Evolutionary conservation across 257 asterid species (phyloP).

Genomic region (Petunia secreta): DNA sequence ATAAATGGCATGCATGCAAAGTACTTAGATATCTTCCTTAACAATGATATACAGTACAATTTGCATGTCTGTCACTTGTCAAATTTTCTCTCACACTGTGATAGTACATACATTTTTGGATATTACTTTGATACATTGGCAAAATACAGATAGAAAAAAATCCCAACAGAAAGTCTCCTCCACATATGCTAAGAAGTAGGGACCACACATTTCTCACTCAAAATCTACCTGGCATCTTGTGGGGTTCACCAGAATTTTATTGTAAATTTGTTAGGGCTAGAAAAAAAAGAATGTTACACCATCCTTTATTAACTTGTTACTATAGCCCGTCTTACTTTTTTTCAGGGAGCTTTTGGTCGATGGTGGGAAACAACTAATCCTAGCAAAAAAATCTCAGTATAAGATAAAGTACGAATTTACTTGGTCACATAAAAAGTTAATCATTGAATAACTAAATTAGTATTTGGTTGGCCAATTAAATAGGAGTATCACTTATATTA

Average conservation of each 20-base stretch:
- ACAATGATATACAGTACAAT: neutral
- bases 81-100: neutral
- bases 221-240: neutral
- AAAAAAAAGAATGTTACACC: too few relatives aligned
- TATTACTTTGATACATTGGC: neutral
- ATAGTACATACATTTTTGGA: neutral
- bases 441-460: too few relatives aligned
- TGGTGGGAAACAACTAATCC: too few relatives aligned
- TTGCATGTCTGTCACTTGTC: slow-evolving; percentile 25
- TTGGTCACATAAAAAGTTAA: too few relatives aligned
- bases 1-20: slow-evolving; percentile 18
- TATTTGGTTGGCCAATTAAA: too few relatives aligned
- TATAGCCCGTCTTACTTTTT: too few relatives aligned
- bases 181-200: slow-evolving; percentile 2
- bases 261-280: too few relatives aligned
- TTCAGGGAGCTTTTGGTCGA: too few relatives aligned
- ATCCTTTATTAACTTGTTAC: too few relatives aligned
- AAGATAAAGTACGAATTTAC: too few relatives aligned
- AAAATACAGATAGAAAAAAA: neutral
- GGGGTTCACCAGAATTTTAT: neutral
- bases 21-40: neutral
- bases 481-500: too few relatives aligned
- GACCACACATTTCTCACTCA: neutral
- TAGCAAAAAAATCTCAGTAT: too few relatives aligned
- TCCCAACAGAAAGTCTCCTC: slow-evolving; percentile 12